phyloP scores from a whole-genome alignment of 2,329 filamentous ascomycete species.

The Atkinsonella hypoxylon region DNA sequence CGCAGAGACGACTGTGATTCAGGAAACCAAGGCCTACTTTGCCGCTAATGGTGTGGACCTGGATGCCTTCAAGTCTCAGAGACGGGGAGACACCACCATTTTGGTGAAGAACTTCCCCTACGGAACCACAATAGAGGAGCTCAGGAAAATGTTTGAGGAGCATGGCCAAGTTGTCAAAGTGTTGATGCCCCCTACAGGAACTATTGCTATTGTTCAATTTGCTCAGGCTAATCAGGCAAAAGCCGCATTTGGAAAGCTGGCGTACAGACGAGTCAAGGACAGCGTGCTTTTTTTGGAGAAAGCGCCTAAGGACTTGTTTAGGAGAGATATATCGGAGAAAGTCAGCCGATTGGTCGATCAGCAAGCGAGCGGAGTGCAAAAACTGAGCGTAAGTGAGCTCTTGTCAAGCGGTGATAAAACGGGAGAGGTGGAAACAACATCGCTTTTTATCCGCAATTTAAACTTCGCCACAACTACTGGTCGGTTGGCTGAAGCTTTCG shows the following conservation, averaged over 20 bases:
- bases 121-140: constrained; percentile 66
- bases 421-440: constrained; percentile 54
- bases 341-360: constrained; percentile 19
- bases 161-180: constrained; percentile 72
- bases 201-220: constrained; percentile 89
- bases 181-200: constrained; percentile 84
- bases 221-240: constrained; percentile 67
- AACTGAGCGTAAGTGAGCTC: constrained; percentile 57
- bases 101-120: constrained; percentile 92
- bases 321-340: constrained; percentile 16
- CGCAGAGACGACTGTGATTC: constrained; percentile 90
- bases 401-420: constrained; percentile 43
- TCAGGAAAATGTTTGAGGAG: constrained; percentile 72
- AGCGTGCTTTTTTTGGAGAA: constrained; percentile 90
- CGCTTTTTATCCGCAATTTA: constrained; percentile 85
- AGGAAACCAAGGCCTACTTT: constrained; percentile 93
- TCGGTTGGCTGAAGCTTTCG: constrained; percentile 65
- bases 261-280: constrained; percentile 84
- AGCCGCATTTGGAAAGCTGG: constrained; percentile 70
- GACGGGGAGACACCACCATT: constrained; percentile 77
- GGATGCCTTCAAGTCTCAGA: constrained; percentile 75
- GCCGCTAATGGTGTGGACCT: constrained; percentile 78
- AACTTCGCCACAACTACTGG: constrained; percentile 81
- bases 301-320: constrained; percentile 73
- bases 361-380: constrained; percentile 36